Evolutionary conservation across 1,139 yeast genomes (phyloP).

Genomic region (Saccharomyces pastorianus): DNA sequence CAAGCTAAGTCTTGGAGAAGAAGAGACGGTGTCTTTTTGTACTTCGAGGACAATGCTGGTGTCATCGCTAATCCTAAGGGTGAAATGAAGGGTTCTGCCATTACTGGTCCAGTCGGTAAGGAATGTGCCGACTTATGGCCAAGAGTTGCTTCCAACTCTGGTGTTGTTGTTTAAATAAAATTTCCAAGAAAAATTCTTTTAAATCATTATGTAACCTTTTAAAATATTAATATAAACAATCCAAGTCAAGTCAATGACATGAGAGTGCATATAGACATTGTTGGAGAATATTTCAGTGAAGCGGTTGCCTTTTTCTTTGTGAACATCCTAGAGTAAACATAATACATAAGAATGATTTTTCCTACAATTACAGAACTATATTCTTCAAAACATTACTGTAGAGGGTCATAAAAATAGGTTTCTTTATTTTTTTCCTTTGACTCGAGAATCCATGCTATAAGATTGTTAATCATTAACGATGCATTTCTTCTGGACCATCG

Average conservation of each 20-base stretch:
- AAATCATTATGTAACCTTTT: constrained; percentile 3
- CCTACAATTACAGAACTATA: background rate
- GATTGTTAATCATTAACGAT: background rate
- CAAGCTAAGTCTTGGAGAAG: constrained; percentile 99
- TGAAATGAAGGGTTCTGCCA: constrained; percentile 99
- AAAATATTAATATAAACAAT: constrained; percentile 5
- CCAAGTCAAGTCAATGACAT: background rate
- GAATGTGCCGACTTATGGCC: constrained; percentile 99
- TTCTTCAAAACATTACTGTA: background rate
- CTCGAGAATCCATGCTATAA: background rate
- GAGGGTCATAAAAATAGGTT: background rate
- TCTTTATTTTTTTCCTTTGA: background rate
- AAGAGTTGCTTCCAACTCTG: constrained; percentile 99
- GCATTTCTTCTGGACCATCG: constrained; percentile 20
- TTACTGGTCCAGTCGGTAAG: constrained; percentile 99
- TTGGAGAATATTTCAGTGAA: background rate
- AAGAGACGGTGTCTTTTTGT: constrained; percentile 98
- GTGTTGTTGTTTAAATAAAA: constrained; percentile 86
- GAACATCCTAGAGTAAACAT: background rate
- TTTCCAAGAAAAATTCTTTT: constrained; percentile 4
- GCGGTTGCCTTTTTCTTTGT: background rate
- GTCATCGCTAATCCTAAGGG: constrained; percentile 99
- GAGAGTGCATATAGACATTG: background rate
- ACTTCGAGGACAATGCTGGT: constrained; percentile 99
- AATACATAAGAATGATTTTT: background rate